Evolutionary conservation across 192 early-diverging fungal species (phyloP), one percentile per base, ranked within the genome.

Genomic region (Umbelopsis vinacea): DNA sequence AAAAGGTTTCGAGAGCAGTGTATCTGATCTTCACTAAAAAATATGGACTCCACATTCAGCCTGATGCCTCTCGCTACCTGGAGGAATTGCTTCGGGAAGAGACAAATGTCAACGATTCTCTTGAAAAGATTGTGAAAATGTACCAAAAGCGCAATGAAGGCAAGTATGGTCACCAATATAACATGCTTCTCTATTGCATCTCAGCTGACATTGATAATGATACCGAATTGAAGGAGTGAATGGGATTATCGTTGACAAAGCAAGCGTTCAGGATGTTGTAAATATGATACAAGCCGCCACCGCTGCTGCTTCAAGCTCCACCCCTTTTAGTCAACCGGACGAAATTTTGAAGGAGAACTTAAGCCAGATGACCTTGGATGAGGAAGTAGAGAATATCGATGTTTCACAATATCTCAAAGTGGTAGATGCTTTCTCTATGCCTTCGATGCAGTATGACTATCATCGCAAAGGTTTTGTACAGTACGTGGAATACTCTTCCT

Each of bases 1-100:
- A 46, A 54, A 70, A 75, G 46, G 29, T 75, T 24, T 69, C 74
- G 17, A 68, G 73, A 26, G 26, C 70, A 0, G 91, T 94, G 73
- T 92, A 89, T 72, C 82, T 87, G 67, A 81, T 90, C 6, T 91
- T 97, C 74, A 90, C 89, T 7, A 90, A 91, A 67, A 93, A 91
- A 63, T 89, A 93, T 80, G 90, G 92, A 52, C 89, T 95, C 45
- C 89, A 88, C 46, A 79, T 96, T 3, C 88, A 92, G 55, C 81
- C 88, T 10, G 93, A 93, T 74, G 92, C 95, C 11, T 79, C 85
- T 19, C 81, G 83, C 29, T 92, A 85, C 60, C 77, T 95, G 48
- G 86, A 86, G 71, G 80, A 79, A 15, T 69, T 88, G 37, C 75
- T 93, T 8, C 72, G 84, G 40, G 72, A 82, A 26, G 82, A 87